phyloP scores from a whole-genome alignment of 2,329 filamentous ascomycete species.

The Mollisiaceae sp. region DNA sequence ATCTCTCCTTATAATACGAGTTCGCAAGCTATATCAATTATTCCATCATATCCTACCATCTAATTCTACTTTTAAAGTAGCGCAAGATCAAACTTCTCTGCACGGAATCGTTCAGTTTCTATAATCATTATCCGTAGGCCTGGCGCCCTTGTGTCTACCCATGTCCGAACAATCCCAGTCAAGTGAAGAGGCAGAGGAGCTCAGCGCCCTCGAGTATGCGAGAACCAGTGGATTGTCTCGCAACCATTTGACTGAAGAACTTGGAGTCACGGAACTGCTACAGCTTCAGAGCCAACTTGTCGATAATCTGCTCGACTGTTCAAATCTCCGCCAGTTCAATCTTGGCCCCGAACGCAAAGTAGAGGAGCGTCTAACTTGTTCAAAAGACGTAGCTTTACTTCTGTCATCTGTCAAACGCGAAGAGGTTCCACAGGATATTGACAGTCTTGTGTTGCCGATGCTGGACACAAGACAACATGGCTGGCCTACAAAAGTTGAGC shows the following conservation, averaged over 20 bases:
- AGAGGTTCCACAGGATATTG: slow-evolving; percentile 24
- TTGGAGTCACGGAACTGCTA: slow-evolving; percentile 28
- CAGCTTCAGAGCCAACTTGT: slow-evolving; percentile 18
- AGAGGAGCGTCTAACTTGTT: slow-evolving; percentile 36
- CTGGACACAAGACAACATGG: slow-evolving; percentile 15
- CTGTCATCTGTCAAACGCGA: slow-evolving; percentile 29
- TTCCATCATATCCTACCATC: too few relatives aligned
- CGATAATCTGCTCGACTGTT: slow-evolving; percentile 14
- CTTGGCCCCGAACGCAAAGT: slow-evolving; percentile 22
- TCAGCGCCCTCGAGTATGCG: slow-evolving; percentile 37
- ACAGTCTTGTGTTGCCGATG: slow-evolving; percentile 19
- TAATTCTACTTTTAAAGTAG: too few relatives aligned
- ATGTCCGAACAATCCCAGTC: background rate
- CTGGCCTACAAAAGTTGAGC: slow-evolving; percentile 33
- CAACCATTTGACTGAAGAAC: slow-evolving; percentile 31
- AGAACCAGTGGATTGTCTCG: slow-evolving; percentile 36
- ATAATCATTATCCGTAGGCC: too few relatives aligned
- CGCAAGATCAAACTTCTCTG: too few relatives aligned
- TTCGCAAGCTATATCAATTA: too few relatives aligned
- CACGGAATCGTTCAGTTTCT: too few relatives aligned
- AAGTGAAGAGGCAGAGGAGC: slow-evolving; percentile 4
- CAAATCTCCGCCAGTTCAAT: slow-evolving; percentile 30
- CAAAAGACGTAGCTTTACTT: slow-evolving; percentile 34
- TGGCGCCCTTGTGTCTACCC: too few relatives aligned
- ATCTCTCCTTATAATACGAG: too few relatives aligned